Evolutionary conservation across 139 green algal genomes (phyloP), one percentile per base, ranked within the genome.

Genomic region (Chlorella sp.): DNA sequence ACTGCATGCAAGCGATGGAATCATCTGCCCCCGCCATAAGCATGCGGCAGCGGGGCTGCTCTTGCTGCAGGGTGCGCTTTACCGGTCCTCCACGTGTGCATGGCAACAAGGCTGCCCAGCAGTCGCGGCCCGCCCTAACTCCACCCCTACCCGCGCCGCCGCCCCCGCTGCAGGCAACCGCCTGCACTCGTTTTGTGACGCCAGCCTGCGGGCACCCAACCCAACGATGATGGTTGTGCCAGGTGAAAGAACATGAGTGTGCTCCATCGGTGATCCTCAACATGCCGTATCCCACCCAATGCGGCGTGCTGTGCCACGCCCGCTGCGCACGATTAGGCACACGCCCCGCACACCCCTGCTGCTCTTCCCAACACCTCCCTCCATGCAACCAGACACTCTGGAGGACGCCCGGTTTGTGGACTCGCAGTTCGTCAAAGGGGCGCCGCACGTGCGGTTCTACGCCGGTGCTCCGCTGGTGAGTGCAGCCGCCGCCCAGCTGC

Each of bases 171-270:
- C 58, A 72, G 79, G 64, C 43, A 64, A 73, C 41, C 79, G 79
- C 3, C 32, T 76, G 7, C 79, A 84, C 40, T 84, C 64, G 30
- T 84, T 76, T 44, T 84, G 79, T 44, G 77, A 83, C 41, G 77
- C 56, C 41, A 46, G 26, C 28, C 77, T 83, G n/a, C 60, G 60
- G 0, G 77, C 77, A 13, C 54, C 58, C 77, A 83, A 83, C 58
- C 77, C 77, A 5, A 73, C 58, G 3, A 83, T 83, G 77, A 83
- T 83, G 77, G 38, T 83, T 56, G 70, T 77, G 70, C 70, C 70
- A 3, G 64, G 64, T 73, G 67, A 24, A 13, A 14, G 19, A 17
- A 9, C 19, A n/a, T 67, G 58, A 5, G 32, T n/a, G 19, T 24
- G 58, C 17, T 67, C 19, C 58, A 5, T 5, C 58, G 19, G 9